phyloP scores from a whole-genome alignment of 2,329 filamentous ascomycete genomes.

The Cercospora brassicicola region DNA sequence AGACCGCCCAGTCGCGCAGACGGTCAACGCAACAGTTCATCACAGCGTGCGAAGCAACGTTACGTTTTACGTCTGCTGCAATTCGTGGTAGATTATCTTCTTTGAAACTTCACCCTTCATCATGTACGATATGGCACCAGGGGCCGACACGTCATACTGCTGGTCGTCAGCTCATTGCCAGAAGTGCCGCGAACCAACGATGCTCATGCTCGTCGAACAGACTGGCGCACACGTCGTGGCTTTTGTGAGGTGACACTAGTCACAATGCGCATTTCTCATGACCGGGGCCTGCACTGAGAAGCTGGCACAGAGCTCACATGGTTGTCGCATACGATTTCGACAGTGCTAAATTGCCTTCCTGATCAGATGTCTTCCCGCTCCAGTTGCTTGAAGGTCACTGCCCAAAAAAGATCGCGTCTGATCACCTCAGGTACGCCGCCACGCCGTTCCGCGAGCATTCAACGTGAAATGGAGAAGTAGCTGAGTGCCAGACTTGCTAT shows the following conservation, averaged over 20 bases:
- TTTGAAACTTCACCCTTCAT: not conserved
- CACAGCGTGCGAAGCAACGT: not conserved
- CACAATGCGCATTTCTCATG: not conserved
- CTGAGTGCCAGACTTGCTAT: not conserved
- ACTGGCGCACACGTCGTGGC: not conserved
- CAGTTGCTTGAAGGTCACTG: not conserved
- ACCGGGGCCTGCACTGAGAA: not conserved
- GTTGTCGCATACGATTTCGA: not conserved
- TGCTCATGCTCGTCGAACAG: not conserved
- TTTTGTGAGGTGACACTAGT: not conserved
- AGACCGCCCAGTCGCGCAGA: not conserved
- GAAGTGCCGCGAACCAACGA: not conserved
- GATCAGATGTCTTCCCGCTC: not conserved
- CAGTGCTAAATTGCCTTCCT: not conserved
- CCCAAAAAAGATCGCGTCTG: not conserved
- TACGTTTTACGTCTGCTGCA: not conserved
- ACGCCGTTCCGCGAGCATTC: not conserved
- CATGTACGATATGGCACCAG: not conserved
- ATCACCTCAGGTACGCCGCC: not conserved
- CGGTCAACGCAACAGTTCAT: not conserved
- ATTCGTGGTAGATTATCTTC: not conserved
- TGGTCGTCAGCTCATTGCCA: not conserved
- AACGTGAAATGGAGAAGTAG: not conserved
- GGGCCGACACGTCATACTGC: not conserved
- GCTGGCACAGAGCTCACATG: not conserved